These are phyloP conservation scores for Wickerhamomyces strasburgensis DNA, from an alignment of 805 yeast species.

Conservation along the genomic window DNA sequence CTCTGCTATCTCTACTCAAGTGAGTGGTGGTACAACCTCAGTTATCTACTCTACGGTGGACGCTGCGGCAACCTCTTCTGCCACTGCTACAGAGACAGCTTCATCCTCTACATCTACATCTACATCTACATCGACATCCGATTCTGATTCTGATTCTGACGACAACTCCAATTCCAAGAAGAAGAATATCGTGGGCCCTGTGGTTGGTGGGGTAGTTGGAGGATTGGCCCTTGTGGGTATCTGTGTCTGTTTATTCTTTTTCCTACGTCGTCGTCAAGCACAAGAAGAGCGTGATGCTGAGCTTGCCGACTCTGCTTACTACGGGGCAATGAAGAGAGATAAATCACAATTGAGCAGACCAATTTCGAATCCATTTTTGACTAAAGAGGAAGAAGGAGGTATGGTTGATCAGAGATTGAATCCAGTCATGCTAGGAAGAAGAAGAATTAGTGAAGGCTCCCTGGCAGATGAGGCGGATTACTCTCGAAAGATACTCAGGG, in stretches of 20 bases:
- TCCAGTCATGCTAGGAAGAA: constrained; percentile 75
- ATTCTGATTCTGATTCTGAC: constrained; percentile 7
- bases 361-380: constrained; percentile 56
- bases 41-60: constrained; percentile 18
- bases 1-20: constrained; percentile 20
- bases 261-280: constrained; percentile 34
- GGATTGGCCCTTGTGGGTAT: constrained; percentile 45
- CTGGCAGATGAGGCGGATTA: constrained; percentile 83
- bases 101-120: constrained; percentile 22
- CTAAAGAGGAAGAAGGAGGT: constrained; percentile 51
- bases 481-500: constrained; percentile 73
- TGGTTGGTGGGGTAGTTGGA: constrained; percentile 61
- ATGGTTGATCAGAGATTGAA: constrained; percentile 60
- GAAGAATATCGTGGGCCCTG: constrained; percentile 43
- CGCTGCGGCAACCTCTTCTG: constrained; percentile 12
- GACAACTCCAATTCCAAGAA: constrained; percentile 3
- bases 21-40: constrained; percentile 16
- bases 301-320: constrained; percentile 52
- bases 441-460: constrained; percentile 81
- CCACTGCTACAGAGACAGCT: constrained; percentile 9
- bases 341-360: constrained; percentile 28
- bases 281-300: constrained; percentile 35
- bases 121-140: constrained; percentile 17
- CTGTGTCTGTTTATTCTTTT: constrained; percentile 30
- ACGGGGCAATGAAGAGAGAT: constrained; percentile 51